Percentiles rank a stretch among this genome's conserved stretches.
These are phyloP conservation scores for Zymoseptoria tritici DNA, from an alignment of 2,329 filamentous ascomycete species.

Conservation along the genomic window DNA sequence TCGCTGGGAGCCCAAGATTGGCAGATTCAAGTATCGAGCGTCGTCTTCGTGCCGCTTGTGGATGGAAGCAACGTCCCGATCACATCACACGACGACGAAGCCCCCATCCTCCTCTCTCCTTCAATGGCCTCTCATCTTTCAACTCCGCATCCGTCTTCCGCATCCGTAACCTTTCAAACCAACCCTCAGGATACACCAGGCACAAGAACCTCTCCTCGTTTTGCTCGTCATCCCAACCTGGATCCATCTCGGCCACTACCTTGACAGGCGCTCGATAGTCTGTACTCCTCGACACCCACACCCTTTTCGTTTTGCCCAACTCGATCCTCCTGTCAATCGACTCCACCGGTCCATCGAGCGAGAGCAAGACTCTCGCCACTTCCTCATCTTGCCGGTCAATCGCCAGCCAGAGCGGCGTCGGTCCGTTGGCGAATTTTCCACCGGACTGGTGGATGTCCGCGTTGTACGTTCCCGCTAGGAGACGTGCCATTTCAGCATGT, in stretches of 20 bases:
- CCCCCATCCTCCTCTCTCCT: not conserved
- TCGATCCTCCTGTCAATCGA: not conserved
- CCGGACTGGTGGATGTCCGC: constrained; percentile 9
- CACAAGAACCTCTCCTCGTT: constrained; percentile 8
- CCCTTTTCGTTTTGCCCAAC: constrained; percentile 3
- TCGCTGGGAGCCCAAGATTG: too few relatives aligned
- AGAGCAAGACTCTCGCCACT: constrained; percentile 5
- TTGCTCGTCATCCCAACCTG: constrained; percentile 5
- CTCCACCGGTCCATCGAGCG: constrained; percentile 10
- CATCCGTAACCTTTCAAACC: not conserved
- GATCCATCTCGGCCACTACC: not conserved
- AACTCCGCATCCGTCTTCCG: constrained; percentile 46
- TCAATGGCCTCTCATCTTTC: constrained; percentile 29
- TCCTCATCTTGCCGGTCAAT: constrained; percentile 7
- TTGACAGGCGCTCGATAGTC: constrained; percentile 2
- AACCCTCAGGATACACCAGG: constrained; percentile 9
- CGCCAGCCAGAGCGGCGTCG: constrained; percentile 9
- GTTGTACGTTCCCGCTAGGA: constrained; percentile 1
- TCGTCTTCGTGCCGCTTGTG: too few relatives aligned
- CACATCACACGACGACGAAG: too few relatives aligned
- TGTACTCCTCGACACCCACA: constrained; percentile 3
- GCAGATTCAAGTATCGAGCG: too few relatives aligned
- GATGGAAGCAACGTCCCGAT: too few relatives aligned
- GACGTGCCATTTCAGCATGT: constrained; percentile 4
- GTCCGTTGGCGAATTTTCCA: constrained; percentile 10